A percentile compares a stretch with the other conserved stretches of the same genome.
These are phyloP conservation scores for Parastagonospora nodorum DNA, from an alignment of 2,329 filamentous ascomycete species.

Conservation along the genomic window DNA sequence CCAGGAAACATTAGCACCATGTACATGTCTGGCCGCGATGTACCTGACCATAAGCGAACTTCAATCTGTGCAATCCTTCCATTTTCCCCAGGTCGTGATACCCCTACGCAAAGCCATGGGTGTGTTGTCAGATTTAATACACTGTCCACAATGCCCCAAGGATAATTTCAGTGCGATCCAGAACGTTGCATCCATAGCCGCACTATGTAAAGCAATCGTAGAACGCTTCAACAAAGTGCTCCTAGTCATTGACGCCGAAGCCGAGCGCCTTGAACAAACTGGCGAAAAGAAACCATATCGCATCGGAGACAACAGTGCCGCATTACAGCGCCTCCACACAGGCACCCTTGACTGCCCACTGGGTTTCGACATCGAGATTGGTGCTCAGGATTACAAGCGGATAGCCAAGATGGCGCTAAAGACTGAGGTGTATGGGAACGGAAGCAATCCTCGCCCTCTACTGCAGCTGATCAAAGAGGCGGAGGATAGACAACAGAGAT, in stretches of 20 bases:
- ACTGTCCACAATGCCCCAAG: slow-evolving; percentile 50
- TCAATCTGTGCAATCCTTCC: slow-evolving; percentile 43
- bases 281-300: slow-evolving; percentile 49
- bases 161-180: slow-evolving; percentile 51
- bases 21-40: slow-evolving; percentile 53
- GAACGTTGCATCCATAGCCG: slow-evolving; percentile 50
- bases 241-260: slow-evolving; percentile 47
- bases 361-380: slow-evolving; percentile 52
- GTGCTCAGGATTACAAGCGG: slow-evolving; percentile 49
- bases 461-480: slow-evolving; percentile 45
- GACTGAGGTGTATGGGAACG: slow-evolving; percentile 49
- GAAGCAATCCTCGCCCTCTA: slow-evolving; percentile 36
- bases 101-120: slow-evolving; percentile 50
- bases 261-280: slow-evolving; percentile 32
- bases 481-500: slow-evolving; percentile 49
- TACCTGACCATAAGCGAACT: slow-evolving; percentile 52
- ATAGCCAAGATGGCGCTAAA: slow-evolving; percentile 53
- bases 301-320: slow-evolving; percentile 49
- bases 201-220: slow-evolving; percentile 49
- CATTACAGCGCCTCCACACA: slow-evolving; percentile 50
- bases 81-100: slow-evolving; percentile 51
- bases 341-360: slow-evolving; percentile 50
- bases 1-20: slow-evolving; percentile 24
- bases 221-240: slow-evolving; percentile 51
- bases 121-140: slow-evolving; percentile 46